These are phyloP conservation scores for Penicillium psychrofluorescens DNA, from an alignment of 495 filamentous ascomycete genomes.

Conservation along the genomic window DNA sequence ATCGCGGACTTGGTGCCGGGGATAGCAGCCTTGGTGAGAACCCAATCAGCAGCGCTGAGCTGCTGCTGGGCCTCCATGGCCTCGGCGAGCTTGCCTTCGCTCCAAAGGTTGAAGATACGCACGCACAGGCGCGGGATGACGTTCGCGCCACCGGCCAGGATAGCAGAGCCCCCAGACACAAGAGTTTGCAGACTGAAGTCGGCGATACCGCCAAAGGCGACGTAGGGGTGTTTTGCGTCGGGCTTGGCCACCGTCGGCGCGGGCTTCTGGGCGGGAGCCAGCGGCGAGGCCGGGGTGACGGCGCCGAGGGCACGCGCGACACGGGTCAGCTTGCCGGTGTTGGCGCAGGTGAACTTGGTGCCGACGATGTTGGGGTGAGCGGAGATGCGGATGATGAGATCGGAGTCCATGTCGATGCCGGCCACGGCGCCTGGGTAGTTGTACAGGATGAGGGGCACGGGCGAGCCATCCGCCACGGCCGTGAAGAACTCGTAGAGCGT, in stretches of 20 bases:
- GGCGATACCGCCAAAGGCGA: slow-evolving; percentile 83
- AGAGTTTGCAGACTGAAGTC: slow-evolving; percentile 83
- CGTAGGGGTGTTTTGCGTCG: slow-evolving; percentile 52
- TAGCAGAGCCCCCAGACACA: slow-evolving; percentile 70
- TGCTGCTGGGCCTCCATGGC: slow-evolving; percentile 65
- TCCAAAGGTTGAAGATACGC: slow-evolving; percentile 73
- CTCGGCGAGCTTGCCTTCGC: slow-evolving; percentile 63
- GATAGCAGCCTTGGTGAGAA: slow-evolving; percentile 77
- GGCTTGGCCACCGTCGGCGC: slow-evolving; percentile 27
- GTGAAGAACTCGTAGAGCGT: slow-evolving; percentile 72
- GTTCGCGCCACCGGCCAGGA: slow-evolving; percentile 83
- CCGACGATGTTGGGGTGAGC: slow-evolving; percentile 78
- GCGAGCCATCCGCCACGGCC: slow-evolving; percentile 64
- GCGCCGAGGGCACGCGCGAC: slow-evolving; percentile 73
- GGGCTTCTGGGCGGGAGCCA: slow-evolving; percentile 22
- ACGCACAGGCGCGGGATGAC: slow-evolving; percentile 79
- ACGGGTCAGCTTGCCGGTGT: slow-evolving; percentile 80
- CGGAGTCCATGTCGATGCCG: slow-evolving; percentile 89
- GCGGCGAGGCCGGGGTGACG: slow-evolving; percentile 47
- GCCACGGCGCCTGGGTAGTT: slow-evolving; percentile 88
- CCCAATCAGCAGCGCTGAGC: slow-evolving; percentile 74
- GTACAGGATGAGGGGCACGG: slow-evolving; percentile 76
- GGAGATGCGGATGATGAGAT: slow-evolving; percentile 74
- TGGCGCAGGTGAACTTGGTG: slow-evolving; percentile 88
- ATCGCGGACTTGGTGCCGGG: slow-evolving; percentile 82